Percentiles rank a stretch among this genome's conserved stretches.
Evolutionary conservation across 176 grass and related monocot species (phyloP).

Genomic region (Zoysia japonica): DNA sequence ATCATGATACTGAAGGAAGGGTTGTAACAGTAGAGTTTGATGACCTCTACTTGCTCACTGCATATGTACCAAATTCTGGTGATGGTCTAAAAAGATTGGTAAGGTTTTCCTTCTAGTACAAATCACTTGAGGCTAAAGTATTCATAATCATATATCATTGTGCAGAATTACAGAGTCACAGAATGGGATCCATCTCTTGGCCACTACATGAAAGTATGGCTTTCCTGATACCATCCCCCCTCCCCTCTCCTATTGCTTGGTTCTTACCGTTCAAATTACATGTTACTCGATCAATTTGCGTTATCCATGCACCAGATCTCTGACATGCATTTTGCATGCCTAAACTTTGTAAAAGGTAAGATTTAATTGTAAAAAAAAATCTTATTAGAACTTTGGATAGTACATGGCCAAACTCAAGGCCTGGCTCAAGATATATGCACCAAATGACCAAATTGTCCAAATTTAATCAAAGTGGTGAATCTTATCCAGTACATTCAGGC

Average conservation of each 20-base stretch:
- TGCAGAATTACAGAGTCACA: constrained; percentile 60
- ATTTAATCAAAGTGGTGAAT: neutral
- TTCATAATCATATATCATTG: constrained; percentile 14
- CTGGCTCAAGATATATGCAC: constrained; percentile 1
- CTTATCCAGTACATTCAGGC: neutral
- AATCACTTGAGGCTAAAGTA: constrained; percentile 18
- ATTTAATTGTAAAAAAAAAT: neutral
- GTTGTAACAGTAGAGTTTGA: constrained; percentile 72
- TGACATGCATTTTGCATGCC: constrained; percentile 3
- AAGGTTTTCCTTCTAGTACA: constrained; percentile 19
- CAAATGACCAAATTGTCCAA: neutral
- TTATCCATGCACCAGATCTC: neutral
- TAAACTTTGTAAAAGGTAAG: constrained; percentile 10
- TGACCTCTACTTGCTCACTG: constrained; percentile 66
- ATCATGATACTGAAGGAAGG: constrained; percentile 81
- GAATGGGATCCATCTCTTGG: constrained; percentile 72
- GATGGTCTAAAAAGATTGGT: constrained; percentile 72
- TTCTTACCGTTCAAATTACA: neutral
- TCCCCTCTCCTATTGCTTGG: neutral
- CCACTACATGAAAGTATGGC: constrained; percentile 77
- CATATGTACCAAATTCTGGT: constrained; percentile 80
- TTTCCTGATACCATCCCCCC: neutral
- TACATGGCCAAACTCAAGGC: neutral
- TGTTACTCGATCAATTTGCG: neutral
- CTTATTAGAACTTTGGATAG: constrained; percentile 11